These are phyloP conservation scores for Xerocomus brunneocitrinus DNA, from an alignment of 768 basidiomycete species.

Conservation along the genomic window DNA sequence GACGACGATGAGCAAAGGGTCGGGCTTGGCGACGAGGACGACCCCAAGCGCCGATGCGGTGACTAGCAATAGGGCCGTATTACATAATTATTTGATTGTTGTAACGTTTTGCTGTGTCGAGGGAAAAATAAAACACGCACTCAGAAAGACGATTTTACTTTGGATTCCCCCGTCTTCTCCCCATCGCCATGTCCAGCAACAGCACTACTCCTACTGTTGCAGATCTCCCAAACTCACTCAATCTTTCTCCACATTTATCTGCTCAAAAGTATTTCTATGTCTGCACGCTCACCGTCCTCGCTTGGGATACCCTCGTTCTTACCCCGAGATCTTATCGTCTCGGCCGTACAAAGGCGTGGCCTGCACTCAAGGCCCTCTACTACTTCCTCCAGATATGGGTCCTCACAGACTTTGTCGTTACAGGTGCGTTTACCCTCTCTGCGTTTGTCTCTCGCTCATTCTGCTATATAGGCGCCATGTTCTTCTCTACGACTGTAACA, in stretches of 20 bases:
- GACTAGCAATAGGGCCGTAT: neutral
- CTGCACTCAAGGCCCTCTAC: constrained; percentile 70
- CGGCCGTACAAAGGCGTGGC: constrained; percentile 60
- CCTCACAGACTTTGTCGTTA: constrained; percentile 72
- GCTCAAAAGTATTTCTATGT: constrained; percentile 90
- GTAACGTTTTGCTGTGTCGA: constrained; percentile 15
- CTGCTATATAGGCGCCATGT: constrained; percentile 60
- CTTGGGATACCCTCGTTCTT: constrained; percentile 86
- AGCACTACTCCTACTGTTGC: neutral
- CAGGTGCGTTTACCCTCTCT: constrained; percentile 43
- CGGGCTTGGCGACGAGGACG: constrained; percentile 1
- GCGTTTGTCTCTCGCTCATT: neutral
- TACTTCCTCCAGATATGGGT: constrained; percentile 73
- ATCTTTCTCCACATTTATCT: constrained; percentile 70
- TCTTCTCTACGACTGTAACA: constrained; percentile 73
- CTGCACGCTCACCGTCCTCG: constrained; percentile 84
- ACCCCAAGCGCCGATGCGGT: neutral
- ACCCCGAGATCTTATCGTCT: constrained; percentile 76
- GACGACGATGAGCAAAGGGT: neutral
- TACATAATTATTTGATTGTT: constrained; percentile 23
- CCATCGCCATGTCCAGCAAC: constrained; percentile 16
- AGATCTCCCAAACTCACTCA: constrained; percentile 58
- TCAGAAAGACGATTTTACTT: too few relatives aligned
- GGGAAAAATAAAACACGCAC: constrained; percentile 4
- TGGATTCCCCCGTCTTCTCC: neutral